These are phyloP conservation scores for Pugionium cornutum DNA, from an alignment of 345 rosid genomes.

Conservation along the genomic window DNA sequence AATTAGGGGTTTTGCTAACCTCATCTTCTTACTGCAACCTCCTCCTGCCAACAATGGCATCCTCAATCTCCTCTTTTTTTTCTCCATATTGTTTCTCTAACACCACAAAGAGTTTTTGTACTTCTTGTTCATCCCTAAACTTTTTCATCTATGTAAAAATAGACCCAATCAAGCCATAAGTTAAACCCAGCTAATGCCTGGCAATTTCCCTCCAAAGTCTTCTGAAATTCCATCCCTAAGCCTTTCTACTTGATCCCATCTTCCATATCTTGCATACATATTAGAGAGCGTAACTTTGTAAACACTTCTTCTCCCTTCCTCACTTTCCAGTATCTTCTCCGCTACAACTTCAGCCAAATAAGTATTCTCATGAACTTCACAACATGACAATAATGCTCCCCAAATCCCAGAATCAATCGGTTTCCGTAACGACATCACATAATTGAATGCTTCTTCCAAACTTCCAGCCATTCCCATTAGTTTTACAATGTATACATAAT, in stretches of 20 bases:
- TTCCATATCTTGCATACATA: constrained; percentile 69
- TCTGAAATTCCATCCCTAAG: constrained; percentile 51
- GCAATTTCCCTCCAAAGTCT: constrained; percentile 45
- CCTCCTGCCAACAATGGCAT: background rate
- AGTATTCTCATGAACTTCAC: constrained; percentile 56
- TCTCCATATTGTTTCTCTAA: background rate
- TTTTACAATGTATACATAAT: constrained; percentile 74
- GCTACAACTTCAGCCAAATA: constrained; percentile 68
- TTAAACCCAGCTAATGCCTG: constrained; percentile 66
- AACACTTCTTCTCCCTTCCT: constrained; percentile 59
- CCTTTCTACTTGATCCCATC: constrained; percentile 66
- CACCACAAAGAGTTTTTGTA: background rate
- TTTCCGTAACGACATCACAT: constrained; percentile 54
- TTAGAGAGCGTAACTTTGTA: constrained; percentile 78
- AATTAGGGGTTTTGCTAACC: background rate
- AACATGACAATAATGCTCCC: constrained; percentile 87
- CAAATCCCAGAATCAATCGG: constrained; percentile 77
- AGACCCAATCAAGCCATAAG: background rate
- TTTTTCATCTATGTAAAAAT: background rate
- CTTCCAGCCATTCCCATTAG: constrained; percentile 73
- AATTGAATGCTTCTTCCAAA: constrained; percentile 66
- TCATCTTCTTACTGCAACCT: background rate
- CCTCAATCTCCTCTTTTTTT: background rate
- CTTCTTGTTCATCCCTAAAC: background rate
- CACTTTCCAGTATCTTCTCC: constrained; percentile 49